phyloP scores from a whole-genome alignment of 768 basidiomycete genomes.

The Amyloporia xantha region DNA sequence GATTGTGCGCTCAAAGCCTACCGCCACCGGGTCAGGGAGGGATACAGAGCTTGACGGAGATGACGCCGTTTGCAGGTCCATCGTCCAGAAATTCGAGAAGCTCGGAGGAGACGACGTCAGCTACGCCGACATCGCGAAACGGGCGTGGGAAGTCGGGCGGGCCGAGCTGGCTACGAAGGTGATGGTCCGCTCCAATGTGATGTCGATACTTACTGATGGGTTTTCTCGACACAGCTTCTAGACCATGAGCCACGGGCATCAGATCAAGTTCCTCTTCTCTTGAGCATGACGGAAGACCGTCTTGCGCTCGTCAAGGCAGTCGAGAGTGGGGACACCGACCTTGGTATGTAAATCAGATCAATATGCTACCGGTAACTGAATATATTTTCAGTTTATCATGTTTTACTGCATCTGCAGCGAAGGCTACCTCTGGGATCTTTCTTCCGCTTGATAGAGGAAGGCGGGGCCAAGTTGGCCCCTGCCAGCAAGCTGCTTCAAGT shows the following conservation, averaged over 20 bases:
- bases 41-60: constrained; percentile 61
- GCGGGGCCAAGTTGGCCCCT: constrained; percentile 65
- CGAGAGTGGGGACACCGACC: constrained; percentile 91
- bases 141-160: constrained; percentile 87
- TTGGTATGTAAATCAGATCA: no score
- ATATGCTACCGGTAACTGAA: no score
- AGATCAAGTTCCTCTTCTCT: constrained; percentile 88
- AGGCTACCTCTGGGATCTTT: constrained; percentile 83
- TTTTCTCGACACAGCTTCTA: constrained; percentile 50
- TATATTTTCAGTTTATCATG: constrained; percentile 93
- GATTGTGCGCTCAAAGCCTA: constrained; percentile 66
- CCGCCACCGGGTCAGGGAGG: constrained; percentile 43
- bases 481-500: constrained; percentile 81
- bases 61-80: constrained; percentile 69
- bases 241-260: constrained; percentile 85
- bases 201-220: background rate
- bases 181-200: background rate
- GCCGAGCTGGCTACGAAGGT: constrained; percentile 82
- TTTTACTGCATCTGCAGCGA: constrained; percentile 81
- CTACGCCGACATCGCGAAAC: constrained; percentile 91
- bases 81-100: constrained; percentile 86
- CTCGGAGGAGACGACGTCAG: constrained; percentile 76
- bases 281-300: constrained; percentile 92
- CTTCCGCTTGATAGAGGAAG: constrained; percentile 91
- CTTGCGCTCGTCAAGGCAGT: constrained; percentile 85